These are phyloP conservation scores for Cudoniella acicularis DNA, from an alignment of 495 filamentous ascomycete genomes.

Conservation along the genomic window DNA sequence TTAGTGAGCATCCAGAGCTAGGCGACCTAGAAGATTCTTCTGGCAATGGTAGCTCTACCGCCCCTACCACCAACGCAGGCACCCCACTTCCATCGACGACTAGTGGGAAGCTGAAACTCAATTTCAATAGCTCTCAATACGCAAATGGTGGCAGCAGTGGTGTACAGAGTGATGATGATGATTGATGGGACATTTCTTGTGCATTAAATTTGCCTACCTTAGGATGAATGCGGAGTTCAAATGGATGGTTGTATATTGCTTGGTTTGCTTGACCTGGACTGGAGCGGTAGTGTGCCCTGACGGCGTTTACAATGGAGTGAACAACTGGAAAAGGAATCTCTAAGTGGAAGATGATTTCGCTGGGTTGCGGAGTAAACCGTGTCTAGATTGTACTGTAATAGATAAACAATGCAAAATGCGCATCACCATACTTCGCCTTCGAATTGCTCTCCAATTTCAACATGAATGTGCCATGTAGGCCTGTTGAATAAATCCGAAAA, in stretches of 20 bases:
- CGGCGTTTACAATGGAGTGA: not conserved
- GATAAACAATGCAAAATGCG: conserved; percentile 13
- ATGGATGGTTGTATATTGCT: not conserved
- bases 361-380: not conserved
- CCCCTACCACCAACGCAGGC: conserved; percentile 61
- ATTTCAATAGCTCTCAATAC: conserved; percentile 20
- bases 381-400: conserved; percentile 28
- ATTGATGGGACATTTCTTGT: conserved; percentile 5
- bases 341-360: not conserved
- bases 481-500: too few relatives aligned
- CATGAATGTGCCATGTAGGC: too few relatives aligned
- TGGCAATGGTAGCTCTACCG: conserved; percentile 59
- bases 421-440: too few relatives aligned
- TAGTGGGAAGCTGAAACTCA: conserved; percentile 25
- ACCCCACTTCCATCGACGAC: conserved; percentile 60
- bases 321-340: not conserved
- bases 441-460: too few relatives aligned
- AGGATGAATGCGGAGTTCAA: not conserved
- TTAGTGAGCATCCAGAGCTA: conserved; percentile 68
- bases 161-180: conserved; percentile 27
- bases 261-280: not conserved
- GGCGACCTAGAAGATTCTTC: conserved; percentile 62
- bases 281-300: not conserved
- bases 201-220: not conserved
- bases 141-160: conserved; percentile 29